These are phyloP conservation scores for Phalaenopsis aphrodite DNA, from an alignment of 106 monocot species.

Conservation along the genomic window DNA sequence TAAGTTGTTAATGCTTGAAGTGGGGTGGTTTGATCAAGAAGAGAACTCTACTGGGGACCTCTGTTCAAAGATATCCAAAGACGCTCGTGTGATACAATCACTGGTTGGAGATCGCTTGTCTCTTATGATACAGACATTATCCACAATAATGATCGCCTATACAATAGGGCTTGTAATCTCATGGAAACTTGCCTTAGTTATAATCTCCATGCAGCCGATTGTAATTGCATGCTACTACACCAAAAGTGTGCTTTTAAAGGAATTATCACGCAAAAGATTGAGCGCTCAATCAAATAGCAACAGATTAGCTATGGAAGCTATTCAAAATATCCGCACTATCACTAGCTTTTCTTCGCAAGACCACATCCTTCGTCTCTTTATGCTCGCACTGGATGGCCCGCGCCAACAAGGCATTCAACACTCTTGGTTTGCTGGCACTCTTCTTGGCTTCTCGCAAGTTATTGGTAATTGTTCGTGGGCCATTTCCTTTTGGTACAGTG, in stretches of 20 bases:
- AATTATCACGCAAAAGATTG: conserved; percentile 12
- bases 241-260: conserved; percentile 10
- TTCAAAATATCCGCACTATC: conserved; percentile 21
- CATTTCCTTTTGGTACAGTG: conserved; percentile 23
- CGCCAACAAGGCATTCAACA: conserved; percentile 10
- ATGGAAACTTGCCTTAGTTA: conserved; percentile 23
- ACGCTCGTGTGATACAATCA: conserved; percentile 24
- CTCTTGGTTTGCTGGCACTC: conserved; percentile 24
- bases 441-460: conserved; percentile 9
- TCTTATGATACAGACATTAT: conserved; percentile 16
- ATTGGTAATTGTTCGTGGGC: conserved; percentile 15
- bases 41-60: conserved; percentile 39
- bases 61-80: conserved; percentile 29
- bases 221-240: conserved; percentile 19
- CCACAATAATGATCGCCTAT: conserved; percentile 9
- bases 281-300: conserved; percentile 21
- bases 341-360: conserved; percentile 26
- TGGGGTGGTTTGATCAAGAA: conserved; percentile 43
- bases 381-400: conserved; percentile 11
- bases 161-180: conserved; percentile 20
- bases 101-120: conserved; percentile 25
- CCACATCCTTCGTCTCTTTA: conserved; percentile 18
- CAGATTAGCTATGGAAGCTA: conserved; percentile 21
- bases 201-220: conserved; percentile 24
- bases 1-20: conserved; percentile 36